Evolutionary conservation across 257 asterid species (phyloP).

Genomic region (Nicotiana tomentosiformis): DNA sequence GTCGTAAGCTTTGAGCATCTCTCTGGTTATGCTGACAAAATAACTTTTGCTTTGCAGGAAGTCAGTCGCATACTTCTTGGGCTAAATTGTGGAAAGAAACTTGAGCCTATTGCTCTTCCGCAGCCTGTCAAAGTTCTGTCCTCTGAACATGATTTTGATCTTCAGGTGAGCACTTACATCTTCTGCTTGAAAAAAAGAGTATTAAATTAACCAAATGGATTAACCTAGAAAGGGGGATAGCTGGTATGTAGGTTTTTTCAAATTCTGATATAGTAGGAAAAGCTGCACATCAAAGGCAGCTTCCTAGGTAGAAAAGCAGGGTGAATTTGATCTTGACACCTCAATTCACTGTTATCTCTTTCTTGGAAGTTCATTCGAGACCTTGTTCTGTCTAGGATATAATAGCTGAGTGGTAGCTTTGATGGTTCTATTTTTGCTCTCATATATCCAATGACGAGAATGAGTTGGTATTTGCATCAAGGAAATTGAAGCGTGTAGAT

Average conservation of each 20-base stretch:
- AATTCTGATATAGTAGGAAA: background rate
- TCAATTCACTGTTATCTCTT: background rate
- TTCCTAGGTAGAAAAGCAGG: background rate
- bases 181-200: background rate
- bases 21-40: background rate
- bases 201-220: background rate
- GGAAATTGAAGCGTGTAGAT: background rate
- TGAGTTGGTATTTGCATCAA: background rate
- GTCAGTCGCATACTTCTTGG: conserved; percentile 75
- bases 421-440: background rate
- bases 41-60: conserved; percentile 39
- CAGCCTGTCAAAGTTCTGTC: conserved; percentile 58
- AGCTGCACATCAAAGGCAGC: background rate
- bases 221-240: background rate
- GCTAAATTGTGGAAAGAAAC: conserved; percentile 68
- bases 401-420: background rate
- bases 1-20: background rate
- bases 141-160: conserved; percentile 64
- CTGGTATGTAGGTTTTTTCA: background rate
- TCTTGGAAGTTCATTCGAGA: background rate
- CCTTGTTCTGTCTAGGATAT: background rate
- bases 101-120: conserved; percentile 40
- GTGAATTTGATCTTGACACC: background rate
- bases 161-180: conserved; percentile 47
- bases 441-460: background rate